Percentiles rank a stretch among this genome's conserved stretches.
These are phyloP conservation scores for Ascocoryne sarcoides DNA, from an alignment of 2,329 filamentous ascomycete species.

Conservation along the genomic window DNA sequence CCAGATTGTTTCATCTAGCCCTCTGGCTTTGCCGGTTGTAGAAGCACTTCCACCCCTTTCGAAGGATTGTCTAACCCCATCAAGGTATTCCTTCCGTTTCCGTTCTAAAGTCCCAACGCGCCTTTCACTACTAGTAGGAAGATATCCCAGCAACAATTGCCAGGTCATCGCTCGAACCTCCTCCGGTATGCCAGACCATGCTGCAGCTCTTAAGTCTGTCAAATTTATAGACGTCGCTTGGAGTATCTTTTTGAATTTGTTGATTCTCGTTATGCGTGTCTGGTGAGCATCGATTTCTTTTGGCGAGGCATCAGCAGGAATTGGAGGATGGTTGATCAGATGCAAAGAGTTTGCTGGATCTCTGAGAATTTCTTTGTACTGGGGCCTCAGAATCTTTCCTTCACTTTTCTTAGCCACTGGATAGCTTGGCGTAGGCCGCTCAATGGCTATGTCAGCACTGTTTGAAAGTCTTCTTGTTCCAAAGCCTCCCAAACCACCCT, in stretches of 20 bases:
- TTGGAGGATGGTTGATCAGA: conserved; percentile 77
- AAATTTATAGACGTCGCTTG: conserved; percentile 86
- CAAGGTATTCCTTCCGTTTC: conserved; percentile 93
- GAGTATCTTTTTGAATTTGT: conserved; percentile 95
- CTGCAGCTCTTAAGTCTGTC: conserved; percentile 70
- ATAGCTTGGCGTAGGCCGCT: conserved; percentile 73
- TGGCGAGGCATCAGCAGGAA: conserved; percentile 62
- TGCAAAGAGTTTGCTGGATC: conserved; percentile 90
- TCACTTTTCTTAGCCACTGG: conserved; percentile 83
- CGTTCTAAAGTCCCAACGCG: conserved; percentile 83
- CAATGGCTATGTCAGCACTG: conserved; percentile 90
- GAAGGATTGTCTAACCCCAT: conserved; percentile 71
- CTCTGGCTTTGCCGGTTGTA: conserved; percentile 43
- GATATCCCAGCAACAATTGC: conserved; percentile 89
- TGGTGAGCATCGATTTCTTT: conserved; percentile 84
- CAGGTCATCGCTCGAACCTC: conserved; percentile 99
- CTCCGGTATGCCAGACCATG: conserved; percentile 90
- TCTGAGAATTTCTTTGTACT: conserved; percentile 92
- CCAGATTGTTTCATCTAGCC: conserved; percentile 95
- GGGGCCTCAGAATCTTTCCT: conserved; percentile 89
- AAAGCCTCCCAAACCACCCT: conserved; percentile 30
- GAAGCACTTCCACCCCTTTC: conserved; percentile 50
- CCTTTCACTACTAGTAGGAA: conserved; percentile 93
- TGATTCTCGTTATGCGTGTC: conserved; percentile 84
- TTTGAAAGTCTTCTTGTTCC: conserved; percentile 59